A percentile compares a stretch with the other conserved stretches of the same genome.
phyloP scores from a whole-genome alignment of 139 green algal species.

The Chlorella vulgaris region DNA sequence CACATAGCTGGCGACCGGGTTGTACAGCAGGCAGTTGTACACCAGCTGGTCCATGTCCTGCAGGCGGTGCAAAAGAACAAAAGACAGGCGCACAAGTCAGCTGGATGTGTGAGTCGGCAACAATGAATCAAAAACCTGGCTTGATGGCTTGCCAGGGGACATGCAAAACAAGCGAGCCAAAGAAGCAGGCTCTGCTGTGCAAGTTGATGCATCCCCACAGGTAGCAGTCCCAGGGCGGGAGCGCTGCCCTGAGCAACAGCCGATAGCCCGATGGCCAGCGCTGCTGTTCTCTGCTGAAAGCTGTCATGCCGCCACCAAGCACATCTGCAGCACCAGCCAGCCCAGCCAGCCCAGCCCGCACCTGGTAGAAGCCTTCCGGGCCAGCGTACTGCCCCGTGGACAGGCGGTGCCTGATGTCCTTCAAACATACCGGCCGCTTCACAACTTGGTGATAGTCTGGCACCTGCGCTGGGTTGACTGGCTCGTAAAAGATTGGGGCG shows the following conservation, averaged over 20 bases:
- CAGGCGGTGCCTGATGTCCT: conserved; percentile 32
- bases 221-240: no score
- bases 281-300: no score
- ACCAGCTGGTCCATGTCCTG: conserved; percentile 47
- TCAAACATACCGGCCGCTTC: conserved; percentile 33
- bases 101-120: no score
- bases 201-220: no score
- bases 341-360: background rate
- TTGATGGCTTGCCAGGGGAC: no score
- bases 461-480: conserved; percentile 6
- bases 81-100: background rate
- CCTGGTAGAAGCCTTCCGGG: conserved; percentile 34
- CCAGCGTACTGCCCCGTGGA: conserved; percentile 6
- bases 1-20: conserved; percentile 10
- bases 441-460: conserved; percentile 36
- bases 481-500: conserved; percentile 26
- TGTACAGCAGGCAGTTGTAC: conserved; percentile 49
- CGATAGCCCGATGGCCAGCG: no score
- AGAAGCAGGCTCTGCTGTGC: no score
- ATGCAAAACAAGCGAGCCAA: no score
- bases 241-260: no score
- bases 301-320: no score
- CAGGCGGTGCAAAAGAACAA: background rate
- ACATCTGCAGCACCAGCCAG: no score
- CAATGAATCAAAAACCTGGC: no score